Base-by-base conservation (phyloP, 2,329 filamentous ascomycete genomes). In the Coniochaeta ligniaria region DNA sequence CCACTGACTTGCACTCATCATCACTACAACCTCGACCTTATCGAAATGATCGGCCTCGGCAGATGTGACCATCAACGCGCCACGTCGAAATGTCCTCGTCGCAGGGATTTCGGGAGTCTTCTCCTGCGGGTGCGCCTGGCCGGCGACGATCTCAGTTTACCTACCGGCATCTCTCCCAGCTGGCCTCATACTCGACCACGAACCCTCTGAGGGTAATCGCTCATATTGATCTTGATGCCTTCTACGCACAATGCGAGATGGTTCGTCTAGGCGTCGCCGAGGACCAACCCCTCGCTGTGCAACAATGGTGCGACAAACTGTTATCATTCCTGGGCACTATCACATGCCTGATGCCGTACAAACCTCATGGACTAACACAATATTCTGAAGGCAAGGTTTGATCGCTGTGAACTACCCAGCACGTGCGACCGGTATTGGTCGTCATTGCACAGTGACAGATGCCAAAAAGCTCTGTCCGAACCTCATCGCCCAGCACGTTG, bases 401-500 rank as follows among this genome's bases (percentile, higher is more conserved):
- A 99, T 99, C 71, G 95, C 95, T 3, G 87, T 99, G 74, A 99
- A 99, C 76, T 99, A 99, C 70, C 87, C 95, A 2, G 93, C 94
- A 6, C 87, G 95, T 17, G 83, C 83, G 9, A 93, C 85, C 68
- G 92, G 91, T 2, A 86, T 99, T 59, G 88, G 81, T 52, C 81
- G 94, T 36, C 91, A 96, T 76, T 87, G 94, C 64, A 90, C 86
- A 9, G 83, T 91, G 47, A 80, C 80, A 4, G 95, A 98, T 69
- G 95, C 95, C 20, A 88, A 87, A 73, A 94, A 94, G 73, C 79
- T 91, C 64, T 99, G 95, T 69, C 93, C 94, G 0, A 80, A 89
- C 16, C 80, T 99, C 33, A 86, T 96, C 60, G 79, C 90, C 59
- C 94, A 97, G 74, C 95, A 99, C 73, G 95, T 98, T 20, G 93